Evolutionary conservation across 2,329 filamentous ascomycete genomes (phyloP).

Genomic region (Trichoderma atroviride): DNA sequence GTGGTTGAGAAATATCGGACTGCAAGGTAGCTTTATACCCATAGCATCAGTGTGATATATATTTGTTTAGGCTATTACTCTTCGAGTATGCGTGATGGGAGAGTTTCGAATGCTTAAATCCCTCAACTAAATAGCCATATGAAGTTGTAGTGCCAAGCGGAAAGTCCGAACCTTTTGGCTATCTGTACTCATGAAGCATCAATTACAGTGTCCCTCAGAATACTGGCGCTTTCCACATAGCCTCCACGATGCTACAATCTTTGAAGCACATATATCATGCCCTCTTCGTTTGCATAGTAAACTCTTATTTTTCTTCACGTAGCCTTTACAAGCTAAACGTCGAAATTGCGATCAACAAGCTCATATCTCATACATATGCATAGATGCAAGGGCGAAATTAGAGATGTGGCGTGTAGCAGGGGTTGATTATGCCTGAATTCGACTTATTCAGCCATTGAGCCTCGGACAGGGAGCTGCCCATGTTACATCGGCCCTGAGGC

Average conservation of each 20-base stretch:
- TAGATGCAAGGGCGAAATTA: not conserved
- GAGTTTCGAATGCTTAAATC: not conserved
- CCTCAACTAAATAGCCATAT: not conserved
- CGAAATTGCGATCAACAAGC: not conserved
- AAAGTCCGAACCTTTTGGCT: not conserved
- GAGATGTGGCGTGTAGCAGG: not conserved
- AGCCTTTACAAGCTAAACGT: not conserved
- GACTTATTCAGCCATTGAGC: conserved; percentile 17
- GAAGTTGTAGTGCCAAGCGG: not conserved
- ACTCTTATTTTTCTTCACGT: not conserved
- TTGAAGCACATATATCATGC: not conserved
- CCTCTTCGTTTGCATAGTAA: not conserved
- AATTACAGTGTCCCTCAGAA: not conserved
- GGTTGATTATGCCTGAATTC: conserved; percentile 14
- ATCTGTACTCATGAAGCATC: not conserved
- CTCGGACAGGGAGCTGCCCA: not conserved
- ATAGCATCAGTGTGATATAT: not conserved
- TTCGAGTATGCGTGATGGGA: not conserved
- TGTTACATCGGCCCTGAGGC: not conserved
- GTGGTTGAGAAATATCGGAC: not conserved
- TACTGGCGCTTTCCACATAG: not conserved
- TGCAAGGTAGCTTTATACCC: not conserved
- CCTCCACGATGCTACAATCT: not conserved
- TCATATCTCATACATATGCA: not conserved
- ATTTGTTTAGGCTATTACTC: conserved; percentile 10